phyloP scores from a whole-genome alignment of 2,329 filamentous ascomycete genomes.

The Sporothrix euskadiensis region DNA sequence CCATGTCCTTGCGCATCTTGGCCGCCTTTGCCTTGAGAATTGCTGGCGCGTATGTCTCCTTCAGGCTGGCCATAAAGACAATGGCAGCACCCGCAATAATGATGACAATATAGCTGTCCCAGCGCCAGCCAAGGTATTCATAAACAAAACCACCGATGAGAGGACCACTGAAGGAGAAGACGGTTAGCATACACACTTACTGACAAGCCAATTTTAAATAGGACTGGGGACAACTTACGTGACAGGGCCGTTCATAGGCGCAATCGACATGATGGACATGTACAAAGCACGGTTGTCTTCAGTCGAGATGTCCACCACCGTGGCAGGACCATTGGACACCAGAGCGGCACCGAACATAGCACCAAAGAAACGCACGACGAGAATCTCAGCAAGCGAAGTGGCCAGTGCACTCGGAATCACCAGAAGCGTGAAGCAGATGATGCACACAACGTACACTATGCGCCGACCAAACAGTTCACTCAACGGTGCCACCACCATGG shows the following conservation, averaged over 20 bases:
- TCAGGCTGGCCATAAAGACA: constrained; percentile 58
- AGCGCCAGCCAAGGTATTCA: constrained; percentile 62
- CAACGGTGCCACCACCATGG: constrained; percentile 70
- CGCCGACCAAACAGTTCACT: constrained; percentile 66
- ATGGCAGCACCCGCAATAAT: constrained; percentile 68
- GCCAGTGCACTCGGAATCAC: constrained; percentile 70
- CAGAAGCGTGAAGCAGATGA: constrained; percentile 63
- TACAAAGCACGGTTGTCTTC: constrained; percentile 79
- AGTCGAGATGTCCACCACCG: constrained; percentile 77
- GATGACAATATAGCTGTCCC: constrained; percentile 79
- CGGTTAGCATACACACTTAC: not conserved
- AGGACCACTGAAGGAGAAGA: constrained; percentile 51
- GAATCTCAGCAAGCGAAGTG: constrained; percentile 61
- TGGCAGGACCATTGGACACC: constrained; percentile 80
- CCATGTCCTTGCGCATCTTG: constrained; percentile 64
- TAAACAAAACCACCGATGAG: constrained; percentile 61
- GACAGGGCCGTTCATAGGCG: constrained; percentile 74
- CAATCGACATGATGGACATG: constrained; percentile 80
- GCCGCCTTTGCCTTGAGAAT: constrained; percentile 68
- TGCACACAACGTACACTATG: constrained; percentile 64
- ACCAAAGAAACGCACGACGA: constrained; percentile 69
- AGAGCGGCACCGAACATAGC: constrained; percentile 61
- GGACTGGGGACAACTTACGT: constrained; percentile 34
- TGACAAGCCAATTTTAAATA: not conserved
- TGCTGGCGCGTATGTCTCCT: constrained; percentile 75